Evolutionary conservation across 2,329 filamentous ascomycete species (phyloP), one percentile per base, ranked within the genome.

Genomic region (Stagonosporopsis rhizophila): DNA sequence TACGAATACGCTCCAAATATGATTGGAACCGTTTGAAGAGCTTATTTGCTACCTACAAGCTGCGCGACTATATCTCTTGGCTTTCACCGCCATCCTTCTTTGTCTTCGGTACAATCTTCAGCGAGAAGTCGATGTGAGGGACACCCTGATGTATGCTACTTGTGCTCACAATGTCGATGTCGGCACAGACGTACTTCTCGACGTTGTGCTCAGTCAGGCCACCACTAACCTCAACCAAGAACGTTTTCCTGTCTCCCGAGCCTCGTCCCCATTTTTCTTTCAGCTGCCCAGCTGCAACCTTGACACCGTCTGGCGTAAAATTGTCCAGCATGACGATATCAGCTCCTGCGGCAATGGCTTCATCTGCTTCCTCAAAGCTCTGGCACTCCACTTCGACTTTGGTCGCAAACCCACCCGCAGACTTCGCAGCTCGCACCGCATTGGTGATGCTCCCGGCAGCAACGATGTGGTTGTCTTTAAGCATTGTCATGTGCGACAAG

Each of bases 401-500:
- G 56, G 96, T 83, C 37, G 90, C 87, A 77, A 98, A 99, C 0
- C 95, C 95, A 8, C 88, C 94, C 0, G 89, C 91, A 11, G 87
- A 83, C 74, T 91, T 91, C 22, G 95, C 95, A 2, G 94, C 91
- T 37, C 81, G 81, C 22, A 99, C 93, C 6, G 95, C 95, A 20
- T 90, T 87, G 1, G 89, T 87, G 75, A 99, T 98, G 72, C 89
- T 91, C 23, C 82, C 82, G 50, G 90, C 89, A 60, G 91, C 92
- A 89, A 94, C 97, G 54, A 99, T 89, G 78, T 99, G 95, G 78
- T 99, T 99, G 78, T 99, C 95, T 81, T 99, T 99, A 63, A 99
- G 83, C 95, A 99, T 99, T 53, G 93, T 93, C 95, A 99, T 98
- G 62, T 89, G 86, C 75, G 76, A 79, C 2, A 99, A 82, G 75